Conservation (phyloP, 2,329 filamentous ascomycete species). For the Periconia sp. region DNA sequence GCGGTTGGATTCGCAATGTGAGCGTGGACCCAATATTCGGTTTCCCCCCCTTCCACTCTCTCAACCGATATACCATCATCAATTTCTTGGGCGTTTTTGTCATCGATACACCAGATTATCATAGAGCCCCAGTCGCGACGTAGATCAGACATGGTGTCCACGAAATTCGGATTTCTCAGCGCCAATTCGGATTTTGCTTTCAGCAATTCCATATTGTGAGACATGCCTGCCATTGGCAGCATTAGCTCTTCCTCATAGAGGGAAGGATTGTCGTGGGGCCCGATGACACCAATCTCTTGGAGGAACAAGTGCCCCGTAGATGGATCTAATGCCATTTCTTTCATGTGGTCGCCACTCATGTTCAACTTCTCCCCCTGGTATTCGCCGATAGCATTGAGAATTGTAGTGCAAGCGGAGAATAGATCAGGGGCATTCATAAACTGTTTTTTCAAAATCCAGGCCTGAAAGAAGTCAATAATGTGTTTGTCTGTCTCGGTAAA, state of each 20-base stretch:
- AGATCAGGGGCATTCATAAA: slow-evolving; percentile 50
- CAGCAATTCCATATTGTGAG: slow-evolving; percentile 47
- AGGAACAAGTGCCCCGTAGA: slow-evolving; percentile 64
- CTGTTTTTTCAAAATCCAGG: slow-evolving; percentile 52
- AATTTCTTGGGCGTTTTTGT: slow-evolving; percentile 66
- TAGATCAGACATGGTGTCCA: slow-evolving; percentile 57
- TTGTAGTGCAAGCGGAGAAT: slow-evolving; percentile 63
- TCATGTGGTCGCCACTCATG: neutral
- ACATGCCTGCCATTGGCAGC: slow-evolving; percentile 52
- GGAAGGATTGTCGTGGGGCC: slow-evolving; percentile 69
- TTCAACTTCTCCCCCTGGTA: slow-evolving; percentile 51
- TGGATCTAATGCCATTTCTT: slow-evolving; percentile 15
- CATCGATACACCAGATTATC: slow-evolving; percentile 74
- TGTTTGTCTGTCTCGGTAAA: slow-evolving; percentile 57
- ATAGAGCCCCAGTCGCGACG: slow-evolving; percentile 63
- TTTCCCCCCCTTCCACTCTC: slow-evolving; percentile 51
- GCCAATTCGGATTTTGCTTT: slow-evolving; percentile 33
- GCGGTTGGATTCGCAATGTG: slow-evolving; percentile 80
- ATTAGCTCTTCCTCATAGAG: slow-evolving; percentile 61
- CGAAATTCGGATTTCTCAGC: slow-evolving; percentile 38
- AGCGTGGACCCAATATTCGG: slow-evolving; percentile 71
- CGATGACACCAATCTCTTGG: slow-evolving; percentile 72
- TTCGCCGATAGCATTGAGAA: slow-evolving; percentile 63
- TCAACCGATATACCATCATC: slow-evolving; percentile 80
- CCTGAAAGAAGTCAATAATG: slow-evolving; percentile 69